Conservation (phyloP, 164 flowering plant genomes). For the Berberis thunbergii region DNA sequence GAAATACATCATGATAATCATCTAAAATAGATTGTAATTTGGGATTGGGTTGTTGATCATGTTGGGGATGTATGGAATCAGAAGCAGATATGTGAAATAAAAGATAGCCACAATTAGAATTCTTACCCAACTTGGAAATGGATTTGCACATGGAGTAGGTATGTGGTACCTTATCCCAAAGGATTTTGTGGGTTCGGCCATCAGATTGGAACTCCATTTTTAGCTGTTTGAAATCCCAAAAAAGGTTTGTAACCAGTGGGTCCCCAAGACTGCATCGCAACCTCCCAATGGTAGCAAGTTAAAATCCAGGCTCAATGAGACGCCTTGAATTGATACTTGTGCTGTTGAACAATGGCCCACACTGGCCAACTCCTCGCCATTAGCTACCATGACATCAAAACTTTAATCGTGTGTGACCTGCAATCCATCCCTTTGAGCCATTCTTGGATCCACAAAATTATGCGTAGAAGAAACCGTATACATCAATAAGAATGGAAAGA, state of each 20-base stretch:
- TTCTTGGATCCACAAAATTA: background rate
- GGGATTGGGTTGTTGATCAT: background rate
- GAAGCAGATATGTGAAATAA: background rate
- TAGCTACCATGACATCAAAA: background rate
- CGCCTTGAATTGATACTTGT: background rate
- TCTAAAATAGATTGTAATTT: background rate
- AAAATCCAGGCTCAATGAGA: background rate
- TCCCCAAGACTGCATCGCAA: slow-evolving; percentile 1
- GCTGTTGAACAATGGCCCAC: background rate
- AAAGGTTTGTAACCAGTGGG: background rate
- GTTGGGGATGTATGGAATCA: background rate
- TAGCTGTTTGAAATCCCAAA: background rate
- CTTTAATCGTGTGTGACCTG: background rate
- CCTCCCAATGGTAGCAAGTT: background rate
- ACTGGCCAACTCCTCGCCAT: background rate
- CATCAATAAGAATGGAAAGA: background rate
- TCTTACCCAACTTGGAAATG: background rate
- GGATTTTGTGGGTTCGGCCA: background rate
- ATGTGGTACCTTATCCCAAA: background rate
- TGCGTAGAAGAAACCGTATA: background rate
- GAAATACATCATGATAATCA: background rate
- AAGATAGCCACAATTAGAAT: background rate
- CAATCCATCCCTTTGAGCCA: background rate
- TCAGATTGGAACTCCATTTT: background rate
- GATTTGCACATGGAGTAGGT: background rate